phyloP scores from a whole-genome alignment of 148 eudicot genomes.

The Persicaria maculosa region DNA sequence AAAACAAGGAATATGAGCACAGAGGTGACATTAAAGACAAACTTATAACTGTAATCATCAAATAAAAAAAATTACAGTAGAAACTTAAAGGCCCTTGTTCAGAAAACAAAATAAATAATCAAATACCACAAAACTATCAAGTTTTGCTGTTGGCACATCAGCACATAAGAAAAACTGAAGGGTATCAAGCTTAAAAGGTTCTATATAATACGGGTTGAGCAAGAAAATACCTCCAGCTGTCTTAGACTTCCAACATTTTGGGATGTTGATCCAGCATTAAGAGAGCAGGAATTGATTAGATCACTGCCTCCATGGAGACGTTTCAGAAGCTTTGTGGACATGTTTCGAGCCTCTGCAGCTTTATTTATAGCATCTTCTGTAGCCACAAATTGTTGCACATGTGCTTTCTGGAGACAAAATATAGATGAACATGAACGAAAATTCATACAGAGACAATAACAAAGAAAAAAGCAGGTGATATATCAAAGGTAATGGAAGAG shows the following conservation, averaged over 20 bases:
- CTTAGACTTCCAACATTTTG: conserved; percentile 84
- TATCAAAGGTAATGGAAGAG: background rate
- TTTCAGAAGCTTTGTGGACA: conserved; percentile 63
- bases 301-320: conserved; percentile 86
- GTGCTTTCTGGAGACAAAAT: conserved; percentile 71
- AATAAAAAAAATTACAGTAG: background rate
- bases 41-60: background rate
- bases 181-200: background rate
- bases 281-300: conserved; percentile 39
- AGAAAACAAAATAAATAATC: background rate
- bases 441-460: background rate
- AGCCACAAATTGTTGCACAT: conserved; percentile 98
- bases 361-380: conserved; percentile 95
- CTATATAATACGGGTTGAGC: background rate
- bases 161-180: background rate
- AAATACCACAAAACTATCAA: background rate
- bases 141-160: background rate
- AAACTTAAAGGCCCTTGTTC: background rate
- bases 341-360: conserved; percentile 83
- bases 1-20: no score
- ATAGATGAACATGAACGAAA: conserved; percentile 1
- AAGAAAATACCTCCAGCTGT: conserved; percentile 70
- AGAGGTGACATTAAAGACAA: background rate
- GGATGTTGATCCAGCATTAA: conserved; percentile 51
- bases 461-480: background rate